phyloP scores from a whole-genome alignment of 179 eudicot genomes.

The Gypsophila paniculata region DNA sequence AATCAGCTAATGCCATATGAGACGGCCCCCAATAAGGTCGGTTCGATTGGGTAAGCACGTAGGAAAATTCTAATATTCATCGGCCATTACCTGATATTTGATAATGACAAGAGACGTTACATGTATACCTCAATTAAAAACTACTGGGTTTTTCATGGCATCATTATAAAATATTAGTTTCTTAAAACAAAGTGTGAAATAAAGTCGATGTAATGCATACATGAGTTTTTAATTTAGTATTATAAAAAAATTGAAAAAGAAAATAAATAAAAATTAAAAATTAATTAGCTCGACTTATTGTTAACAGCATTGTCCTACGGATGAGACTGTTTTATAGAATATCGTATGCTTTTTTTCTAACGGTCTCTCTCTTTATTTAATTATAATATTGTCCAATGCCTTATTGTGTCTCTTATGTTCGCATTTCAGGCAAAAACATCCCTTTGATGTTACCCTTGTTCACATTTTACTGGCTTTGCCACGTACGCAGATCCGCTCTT shows the following conservation, averaged over 20 bases:
- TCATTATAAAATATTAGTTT: no score
- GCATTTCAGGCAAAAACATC: neutral
- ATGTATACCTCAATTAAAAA: no score
- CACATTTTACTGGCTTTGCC: neutral
- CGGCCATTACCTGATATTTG: neutral
- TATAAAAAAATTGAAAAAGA: no score
- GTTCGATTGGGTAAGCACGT: no score
- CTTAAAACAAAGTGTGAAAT: no score
- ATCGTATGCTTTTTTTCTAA: neutral
- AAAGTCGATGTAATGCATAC: neutral
- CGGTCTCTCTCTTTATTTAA: neutral
- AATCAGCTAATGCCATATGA: no score
- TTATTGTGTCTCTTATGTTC: neutral
- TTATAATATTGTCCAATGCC: neutral
- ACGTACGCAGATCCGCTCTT: neutral
- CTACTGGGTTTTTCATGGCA: no score
- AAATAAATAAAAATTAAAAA: no score
- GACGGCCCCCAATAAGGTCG: no score
- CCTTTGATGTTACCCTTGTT: neutral
- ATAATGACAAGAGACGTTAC: no score
- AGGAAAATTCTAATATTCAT: neutral
- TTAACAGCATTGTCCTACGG: no score
- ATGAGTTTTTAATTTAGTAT: neutral
- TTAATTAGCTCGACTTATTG: neutral
- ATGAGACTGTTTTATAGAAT: neutral